phyloP scores from a whole-genome alignment of 352 stramenopile species.

The Globisporangium ultimum region DNA sequence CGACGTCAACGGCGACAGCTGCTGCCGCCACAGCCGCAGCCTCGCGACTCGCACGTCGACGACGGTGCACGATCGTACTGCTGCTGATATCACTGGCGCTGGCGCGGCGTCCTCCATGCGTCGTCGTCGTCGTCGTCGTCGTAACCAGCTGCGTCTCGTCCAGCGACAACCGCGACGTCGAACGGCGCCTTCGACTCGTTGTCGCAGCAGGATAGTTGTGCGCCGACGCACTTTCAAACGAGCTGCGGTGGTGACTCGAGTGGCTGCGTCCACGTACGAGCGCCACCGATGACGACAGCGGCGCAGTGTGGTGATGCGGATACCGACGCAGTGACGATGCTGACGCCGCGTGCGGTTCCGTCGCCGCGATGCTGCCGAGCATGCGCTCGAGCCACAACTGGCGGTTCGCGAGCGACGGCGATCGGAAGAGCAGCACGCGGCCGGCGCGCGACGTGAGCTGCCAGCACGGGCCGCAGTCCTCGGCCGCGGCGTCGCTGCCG shows the following conservation, averaged over 20 bases:
- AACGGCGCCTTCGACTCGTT: not conserved
- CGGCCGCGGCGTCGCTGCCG: constrained; percentile 21
- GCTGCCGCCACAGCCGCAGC: too few species aligned
- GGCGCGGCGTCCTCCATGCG: not conserved
- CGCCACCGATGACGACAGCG: too few species aligned
- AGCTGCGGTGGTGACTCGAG: constrained; percentile 9
- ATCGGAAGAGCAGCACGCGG: constrained; percentile 62
- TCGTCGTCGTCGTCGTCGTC: too few species aligned
- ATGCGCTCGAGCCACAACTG: constrained; percentile 53
- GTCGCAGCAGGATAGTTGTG: too few species aligned
- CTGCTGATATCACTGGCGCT: constrained; percentile 1
- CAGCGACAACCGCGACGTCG: constrained; percentile 10
- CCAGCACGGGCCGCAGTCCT: constrained; percentile 71
- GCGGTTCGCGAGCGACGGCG: constrained; percentile 41
- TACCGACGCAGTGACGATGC: not conserved
- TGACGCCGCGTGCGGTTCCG: not conserved
- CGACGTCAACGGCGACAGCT: constrained; percentile 14
- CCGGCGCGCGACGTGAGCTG: constrained; percentile 58
- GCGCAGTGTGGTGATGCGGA: too few species aligned
- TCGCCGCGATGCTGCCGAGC: constrained; percentile 10
- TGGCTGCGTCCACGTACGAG: too few species aligned
- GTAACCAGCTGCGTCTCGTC: constrained; percentile 10
- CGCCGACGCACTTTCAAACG: constrained; percentile 20
- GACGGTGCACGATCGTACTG: constrained; percentile 23
- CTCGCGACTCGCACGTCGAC: constrained; percentile 32